Base-by-base conservation (phyloP, 768 basidiomycete genomes). In the Tulasnella sp. region DNA sequence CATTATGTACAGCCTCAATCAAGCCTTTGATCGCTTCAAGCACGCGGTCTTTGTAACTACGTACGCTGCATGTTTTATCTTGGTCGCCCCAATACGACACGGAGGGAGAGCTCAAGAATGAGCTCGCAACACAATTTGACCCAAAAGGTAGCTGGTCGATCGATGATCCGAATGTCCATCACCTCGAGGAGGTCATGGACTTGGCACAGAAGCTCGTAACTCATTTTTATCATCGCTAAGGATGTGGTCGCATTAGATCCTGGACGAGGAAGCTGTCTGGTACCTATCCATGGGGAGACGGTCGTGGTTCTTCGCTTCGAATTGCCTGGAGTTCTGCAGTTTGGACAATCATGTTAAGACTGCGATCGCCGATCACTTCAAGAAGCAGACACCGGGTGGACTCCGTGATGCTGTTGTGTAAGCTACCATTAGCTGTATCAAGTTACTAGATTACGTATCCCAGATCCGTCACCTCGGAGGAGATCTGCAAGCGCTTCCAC, bases 191-290 rank as follows among this genome's bases (percentile, higher is more conserved):
- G 48, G 47, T 66, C 19, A 66, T 63, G 52, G 61, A 60, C 19
- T 29, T 55, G 29, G 51, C 51, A 19, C 21, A 38, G 27, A n/a
- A 26, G 62, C 50, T 11, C 23, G 58, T 32, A 54, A n/a, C n/a
- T n/a, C n/a, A n/a, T n/a, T n/a, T n/a, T n/a, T n/a, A n/a, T n/a
- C n/a, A n/a, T n/a, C n/a, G n/a, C n/a, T n/a, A n/a, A n/a, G n/a
- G n/a, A n/a, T n/a, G n/a, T 17, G 24, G 30, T 23, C 15, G 13
- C 49, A n/a, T 53, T 34, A 88, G 87, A 21, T 79, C 85, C 1
- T 76, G 81, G 2, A 83, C 85, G 0, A 78, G 86, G 1, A 85
- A 88, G 64, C 75, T 88, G 0, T 85, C 85, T 0, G 82, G 79
- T 13, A 76, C 78, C 61, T 84, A 80, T 0, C 80, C 82, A 0